Evolutionary conservation across 352 stramenopile species (phyloP).

Genomic region (Blastocystis sp.): DNA sequence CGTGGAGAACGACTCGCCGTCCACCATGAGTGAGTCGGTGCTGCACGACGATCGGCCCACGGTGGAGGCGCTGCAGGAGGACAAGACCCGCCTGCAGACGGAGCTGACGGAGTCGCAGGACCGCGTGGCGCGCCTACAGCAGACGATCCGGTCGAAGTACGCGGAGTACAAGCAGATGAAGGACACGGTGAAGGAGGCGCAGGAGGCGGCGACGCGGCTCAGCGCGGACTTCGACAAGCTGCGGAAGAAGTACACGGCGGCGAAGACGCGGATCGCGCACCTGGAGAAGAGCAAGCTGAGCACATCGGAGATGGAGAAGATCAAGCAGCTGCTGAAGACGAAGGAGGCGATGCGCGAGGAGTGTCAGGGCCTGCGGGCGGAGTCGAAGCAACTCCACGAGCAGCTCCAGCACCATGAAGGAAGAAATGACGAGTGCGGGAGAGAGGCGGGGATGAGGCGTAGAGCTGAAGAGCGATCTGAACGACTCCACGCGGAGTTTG

Average conservation of each 20-base stretch:
- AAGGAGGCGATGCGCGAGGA: slow-evolving; percentile 42
- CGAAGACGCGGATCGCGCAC: slow-evolving; percentile 5
- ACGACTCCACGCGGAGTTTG: slow-evolving; percentile 1
- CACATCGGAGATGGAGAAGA: not conserved
- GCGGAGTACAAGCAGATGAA: slow-evolving; percentile 60
- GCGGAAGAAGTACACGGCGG: not conserved
- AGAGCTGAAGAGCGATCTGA: not conserved
- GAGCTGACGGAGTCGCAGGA: slow-evolving; percentile 47
- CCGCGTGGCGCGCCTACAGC: not conserved
- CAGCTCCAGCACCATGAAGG: slow-evolving; percentile 8
- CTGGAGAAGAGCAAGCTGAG: slow-evolving; percentile 3
- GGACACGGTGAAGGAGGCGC: not conserved
- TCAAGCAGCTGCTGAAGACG: slow-evolving; percentile 49
- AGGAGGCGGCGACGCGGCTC: not conserved
- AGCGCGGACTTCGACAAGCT: not conserved
- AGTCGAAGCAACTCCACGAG: not conserved
- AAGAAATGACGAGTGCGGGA: slow-evolving; percentile 22
- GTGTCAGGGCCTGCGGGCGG: slow-evolving; percentile 1
- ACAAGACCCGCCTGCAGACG: not conserved
- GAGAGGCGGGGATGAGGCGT: not conserved
- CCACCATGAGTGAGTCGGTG: not conserved
- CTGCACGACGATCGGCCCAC: not conserved
- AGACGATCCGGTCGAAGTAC: slow-evolving; percentile 65
- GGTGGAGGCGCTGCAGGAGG: not conserved
- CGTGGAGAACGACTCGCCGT: not conserved